phyloP scores from a whole-genome alignment of 768 basidiomycete species.

The Phlebiopsis gigantea region DNA sequence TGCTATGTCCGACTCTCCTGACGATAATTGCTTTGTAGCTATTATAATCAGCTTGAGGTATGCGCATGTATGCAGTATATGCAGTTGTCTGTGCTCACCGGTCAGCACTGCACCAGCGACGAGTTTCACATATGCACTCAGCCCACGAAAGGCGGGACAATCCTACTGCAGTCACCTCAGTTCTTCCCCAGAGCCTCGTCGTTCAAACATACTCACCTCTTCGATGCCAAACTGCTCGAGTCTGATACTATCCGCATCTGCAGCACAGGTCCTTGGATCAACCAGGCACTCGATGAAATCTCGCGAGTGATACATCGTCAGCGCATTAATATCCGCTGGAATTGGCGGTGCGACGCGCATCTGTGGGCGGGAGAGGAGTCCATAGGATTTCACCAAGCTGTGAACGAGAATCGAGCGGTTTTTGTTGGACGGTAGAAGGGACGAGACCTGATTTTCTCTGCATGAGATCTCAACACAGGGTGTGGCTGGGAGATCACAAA shows the following conservation, averaged over 20 bases:
- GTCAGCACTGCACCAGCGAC: constrained; percentile 78
- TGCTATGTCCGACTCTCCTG: constrained; percentile 49
- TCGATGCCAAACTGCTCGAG: constrained; percentile 51
- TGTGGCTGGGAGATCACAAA: constrained; percentile 15
- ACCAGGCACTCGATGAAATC: constrained; percentile 64
- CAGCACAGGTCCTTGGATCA: constrained; percentile 24
- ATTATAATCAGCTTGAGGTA: background rate
- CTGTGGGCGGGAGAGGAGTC: constrained; percentile 34
- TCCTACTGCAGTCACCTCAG: constrained; percentile 44
- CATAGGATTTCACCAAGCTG: constrained; percentile 49
- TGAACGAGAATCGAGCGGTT: constrained; percentile 65
- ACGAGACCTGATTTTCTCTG: constrained; percentile 33
- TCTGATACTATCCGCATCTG: background rate
- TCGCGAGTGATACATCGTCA: constrained; percentile 64
- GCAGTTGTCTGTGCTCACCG: constrained; percentile 6
- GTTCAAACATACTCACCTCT: constrained; percentile 37
- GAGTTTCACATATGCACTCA: constrained; percentile 63
- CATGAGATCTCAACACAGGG: background rate
- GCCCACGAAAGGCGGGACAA: constrained; percentile 69
- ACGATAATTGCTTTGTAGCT: constrained; percentile 56
- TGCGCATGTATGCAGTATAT: background rate
- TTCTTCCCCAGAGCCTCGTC: background rate
- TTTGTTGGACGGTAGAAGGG: constrained; percentile 64
- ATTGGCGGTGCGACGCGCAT: constrained; percentile 45
- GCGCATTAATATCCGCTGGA: constrained; percentile 50